Base-by-base conservation (phyloP, 306 rosid genomes). In the Dicorynia guianensis region DNA sequence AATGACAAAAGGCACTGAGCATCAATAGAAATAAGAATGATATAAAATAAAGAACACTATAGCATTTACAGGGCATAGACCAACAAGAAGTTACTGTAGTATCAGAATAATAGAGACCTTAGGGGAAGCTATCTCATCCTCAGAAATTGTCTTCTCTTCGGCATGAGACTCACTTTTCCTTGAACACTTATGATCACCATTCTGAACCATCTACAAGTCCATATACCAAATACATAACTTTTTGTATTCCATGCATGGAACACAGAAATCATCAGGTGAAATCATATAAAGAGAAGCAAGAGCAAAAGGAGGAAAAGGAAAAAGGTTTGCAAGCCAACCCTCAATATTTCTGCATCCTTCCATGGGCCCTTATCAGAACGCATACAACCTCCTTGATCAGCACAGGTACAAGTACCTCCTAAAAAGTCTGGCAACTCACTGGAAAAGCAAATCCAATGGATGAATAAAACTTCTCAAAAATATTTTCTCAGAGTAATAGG, bases 311-410 rank as follows among this genome's bases (percentile, higher is more conserved):
- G 60, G 6, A 54, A 38, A 14, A 3, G 48, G 11, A 61, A 63
- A 11, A 46, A 9, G 48, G 66, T 56, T 19, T 63, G 73, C 14
- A 67, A 39, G 30, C 15, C 33, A 59, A 88, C 98, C 87, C 65
- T 86, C 40, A 90, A 14, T 47, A 94, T 83, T 42, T 84, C 87
- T 13, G 63, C 64, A 69, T 94, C 91, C 79, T 92, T 94, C 98
- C 98, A 94, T 35, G 98, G 97, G 60, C 96, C 98, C 82, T 88
- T 94, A 61, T 94, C 97, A 68, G 98, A 90, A 76, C 81, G 89
- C 97, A 92, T 83, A 83, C 98, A 94, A 15, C 97, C 98, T 72
- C 98, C 97, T 53, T 91, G 85, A 76, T 90, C 90, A 63, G 98
- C 83, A 72, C 98, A 94, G 56, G 90, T 88, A 62, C 98, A 94